Percentiles rank a stretch among this genome's conserved stretches.
Conservation (phyloP, 306 rosid genomes). For the Geum urbanum region DNA sequence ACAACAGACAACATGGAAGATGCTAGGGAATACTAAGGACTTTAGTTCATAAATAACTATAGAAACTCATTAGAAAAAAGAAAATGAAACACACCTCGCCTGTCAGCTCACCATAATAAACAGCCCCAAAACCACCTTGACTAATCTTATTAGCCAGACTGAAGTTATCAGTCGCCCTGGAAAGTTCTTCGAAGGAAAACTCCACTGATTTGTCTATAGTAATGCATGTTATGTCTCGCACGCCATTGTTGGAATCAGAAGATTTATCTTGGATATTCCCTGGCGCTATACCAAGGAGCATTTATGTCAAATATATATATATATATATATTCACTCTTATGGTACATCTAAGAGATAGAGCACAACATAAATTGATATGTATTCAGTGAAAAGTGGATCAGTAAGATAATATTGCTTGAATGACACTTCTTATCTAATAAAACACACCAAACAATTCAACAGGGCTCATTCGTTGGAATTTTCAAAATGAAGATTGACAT, state of each 20-base stretch:
- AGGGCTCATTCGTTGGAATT: not conserved
- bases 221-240: conserved; percentile 42
- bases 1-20: conserved; percentile 5
- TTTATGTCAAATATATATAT: conserved; percentile 29
- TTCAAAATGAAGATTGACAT: not conserved
- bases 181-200: conserved; percentile 72
- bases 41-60: not conserved
- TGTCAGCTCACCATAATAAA: conserved; percentile 76
- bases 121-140: conserved; percentile 89
- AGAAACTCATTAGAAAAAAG: conserved; percentile 6
- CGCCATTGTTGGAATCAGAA: conserved; percentile 36
- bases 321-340: conserved; percentile 30
- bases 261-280: conserved; percentile 39
- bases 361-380: conserved; percentile 3
- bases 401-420: not conserved
- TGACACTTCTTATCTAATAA: not conserved
- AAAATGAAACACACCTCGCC: conserved; percentile 61
- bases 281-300: conserved; percentile 35
- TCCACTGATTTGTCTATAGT: conserved; percentile 66
- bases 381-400: not conserved
- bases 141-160: conserved; percentile 74
- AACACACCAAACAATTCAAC: not conserved
- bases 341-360: conserved; percentile 9
- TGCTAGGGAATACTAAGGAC: not conserved
- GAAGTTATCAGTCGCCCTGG: conserved; percentile 68